These are phyloP conservation scores for Talaromyces sp. DNA, from an alignment of 2,329 filamentous ascomycete species.

Conservation along the genomic window DNA sequence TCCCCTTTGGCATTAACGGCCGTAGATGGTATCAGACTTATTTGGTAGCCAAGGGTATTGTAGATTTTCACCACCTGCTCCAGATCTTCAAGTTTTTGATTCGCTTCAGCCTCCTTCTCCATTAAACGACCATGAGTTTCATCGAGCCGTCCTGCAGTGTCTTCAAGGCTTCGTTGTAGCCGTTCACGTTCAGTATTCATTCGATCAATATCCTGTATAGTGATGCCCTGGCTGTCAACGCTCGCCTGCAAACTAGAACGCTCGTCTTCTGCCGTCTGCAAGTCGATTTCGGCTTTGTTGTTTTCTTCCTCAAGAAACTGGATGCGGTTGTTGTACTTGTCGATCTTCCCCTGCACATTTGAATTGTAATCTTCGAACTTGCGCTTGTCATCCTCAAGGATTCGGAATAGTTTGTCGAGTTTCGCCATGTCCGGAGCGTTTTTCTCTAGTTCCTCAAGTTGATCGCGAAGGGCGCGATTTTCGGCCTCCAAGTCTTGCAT, in stretches of 20 bases:
- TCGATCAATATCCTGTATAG: conserved; percentile 96
- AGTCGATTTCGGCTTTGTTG: conserved; percentile 68
- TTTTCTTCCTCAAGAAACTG: conserved; percentile 82
- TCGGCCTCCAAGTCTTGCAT: conserved; percentile 82
- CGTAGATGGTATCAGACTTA: conserved; percentile 78
- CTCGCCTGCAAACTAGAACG: conserved; percentile 72
- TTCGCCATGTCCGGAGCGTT: conserved; percentile 77
- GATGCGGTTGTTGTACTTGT: conserved; percentile 80
- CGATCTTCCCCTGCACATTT: conserved; percentile 74
- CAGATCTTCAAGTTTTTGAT: conserved; percentile 82
- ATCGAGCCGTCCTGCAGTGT: conserved; percentile 69
- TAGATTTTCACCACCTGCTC: conserved; percentile 85
- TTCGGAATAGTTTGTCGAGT: conserved; percentile 83
- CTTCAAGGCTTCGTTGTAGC: conserved; percentile 81
- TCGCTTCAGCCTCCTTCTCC: conserved; percentile 85
- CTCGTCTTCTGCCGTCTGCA: conserved; percentile 78
- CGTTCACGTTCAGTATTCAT: conserved; percentile 95
- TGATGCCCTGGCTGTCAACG: conserved; percentile 90
- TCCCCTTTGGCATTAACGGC: conserved; percentile 80
- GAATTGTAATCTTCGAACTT: conserved; percentile 97
- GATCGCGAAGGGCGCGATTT: conserved; percentile 71
- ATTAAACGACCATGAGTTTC: conserved; percentile 78
- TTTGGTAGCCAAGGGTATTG: conserved; percentile 92
- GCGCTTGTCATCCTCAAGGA: conserved; percentile 87
- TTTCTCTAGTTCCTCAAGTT: conserved; percentile 87